Evolutionary conservation across 2,329 filamentous ascomycete species (phyloP).

Genomic region (Apiospora marii): DNA sequence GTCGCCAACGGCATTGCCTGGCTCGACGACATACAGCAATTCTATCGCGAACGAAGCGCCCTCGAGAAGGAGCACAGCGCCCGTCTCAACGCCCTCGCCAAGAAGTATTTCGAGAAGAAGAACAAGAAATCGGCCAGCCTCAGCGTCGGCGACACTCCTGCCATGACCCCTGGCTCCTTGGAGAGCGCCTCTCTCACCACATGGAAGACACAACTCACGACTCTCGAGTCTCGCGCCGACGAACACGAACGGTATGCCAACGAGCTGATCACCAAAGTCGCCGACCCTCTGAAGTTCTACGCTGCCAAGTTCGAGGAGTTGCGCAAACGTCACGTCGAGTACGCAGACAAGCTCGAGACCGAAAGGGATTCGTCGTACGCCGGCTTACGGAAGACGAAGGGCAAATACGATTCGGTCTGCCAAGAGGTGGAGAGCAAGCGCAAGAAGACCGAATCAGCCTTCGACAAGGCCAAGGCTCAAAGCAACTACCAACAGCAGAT

Average conservation of each 20-base stretch:
- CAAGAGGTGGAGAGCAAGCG: conserved; percentile 94
- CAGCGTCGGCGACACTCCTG: conserved; percentile 92
- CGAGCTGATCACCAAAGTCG: conserved; percentile 80
- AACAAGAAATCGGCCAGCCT: conserved; percentile 85
- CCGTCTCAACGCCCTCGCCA: conserved; percentile 86
- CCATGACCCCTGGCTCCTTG: conserved; percentile 92
- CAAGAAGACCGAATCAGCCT: conserved; percentile 94
- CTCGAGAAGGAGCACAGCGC: conserved; percentile 98
- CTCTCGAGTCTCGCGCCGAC: conserved; percentile 83
- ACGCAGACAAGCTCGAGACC: conserved; percentile 85
- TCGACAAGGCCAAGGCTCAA: conserved; percentile 92
- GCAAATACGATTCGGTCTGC: conserved; percentile 90
- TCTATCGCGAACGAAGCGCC: conserved; percentile 91
- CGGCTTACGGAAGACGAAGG: conserved; percentile 89
- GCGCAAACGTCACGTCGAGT: conserved; percentile 89
- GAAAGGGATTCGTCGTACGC: conserved; percentile 86
- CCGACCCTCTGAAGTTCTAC: conserved; percentile 83
- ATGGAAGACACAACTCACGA: conserved; percentile 93
- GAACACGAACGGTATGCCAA: conserved; percentile 88
- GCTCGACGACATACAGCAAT: conserved; percentile 96
- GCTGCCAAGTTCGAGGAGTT: conserved; percentile 85
- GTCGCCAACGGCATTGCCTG: conserved; percentile 87
- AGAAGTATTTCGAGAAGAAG: conserved; percentile 98
- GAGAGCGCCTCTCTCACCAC: conserved; percentile 97
- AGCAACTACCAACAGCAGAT: conserved; percentile 91